phyloP scores from a whole-genome alignment of 2,329 filamentous ascomycete species.

The Hansfordia pulvinata region DNA sequence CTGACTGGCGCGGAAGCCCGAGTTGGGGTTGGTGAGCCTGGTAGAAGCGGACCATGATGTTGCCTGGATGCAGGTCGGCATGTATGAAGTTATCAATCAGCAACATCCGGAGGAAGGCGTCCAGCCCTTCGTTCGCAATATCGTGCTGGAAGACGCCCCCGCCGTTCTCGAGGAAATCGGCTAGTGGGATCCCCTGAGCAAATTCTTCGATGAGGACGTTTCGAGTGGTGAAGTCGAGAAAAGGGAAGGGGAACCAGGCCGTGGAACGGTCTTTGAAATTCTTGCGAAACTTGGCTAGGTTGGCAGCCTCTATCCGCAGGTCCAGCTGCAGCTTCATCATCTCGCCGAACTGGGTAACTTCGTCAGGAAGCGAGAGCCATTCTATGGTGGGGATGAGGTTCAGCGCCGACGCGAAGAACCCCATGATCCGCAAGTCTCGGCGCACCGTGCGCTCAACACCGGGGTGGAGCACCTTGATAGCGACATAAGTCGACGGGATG shows the following conservation, averaged over 20 bases:
- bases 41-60: constrained; percentile 99
- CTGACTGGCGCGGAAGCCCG: constrained; percentile 26
- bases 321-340: constrained; percentile 99
- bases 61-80: constrained; percentile 89
- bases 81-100: constrained; percentile 97
- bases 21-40: constrained; percentile 62
- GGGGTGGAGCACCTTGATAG: constrained; percentile 91
- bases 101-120: constrained; percentile 93
- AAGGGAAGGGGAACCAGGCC: constrained; percentile 94
- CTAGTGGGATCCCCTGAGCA: constrained; percentile 82
- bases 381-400: constrained; percentile 89
- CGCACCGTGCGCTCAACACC: constrained; percentile 78
- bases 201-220: constrained; percentile 93
- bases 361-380: constrained; percentile 91
- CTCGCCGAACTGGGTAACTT: constrained; percentile 85
- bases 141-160: constrained; percentile 88
- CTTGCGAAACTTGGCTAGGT: constrained; percentile 74
- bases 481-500: constrained; percentile 84
- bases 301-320: constrained; percentile 85
- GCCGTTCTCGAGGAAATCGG: constrained; percentile 81
- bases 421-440: constrained; percentile 90
- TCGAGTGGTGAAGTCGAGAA: constrained; percentile 81
- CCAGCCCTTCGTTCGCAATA: constrained; percentile 86
- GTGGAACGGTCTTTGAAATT: constrained; percentile 84
- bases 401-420: constrained; percentile 71